Evolutionary conservation across 345 rosid genomes (phyloP), one percentile per base, ranked within the genome.

Genomic region (Pseudoturritis turrita): DNA sequence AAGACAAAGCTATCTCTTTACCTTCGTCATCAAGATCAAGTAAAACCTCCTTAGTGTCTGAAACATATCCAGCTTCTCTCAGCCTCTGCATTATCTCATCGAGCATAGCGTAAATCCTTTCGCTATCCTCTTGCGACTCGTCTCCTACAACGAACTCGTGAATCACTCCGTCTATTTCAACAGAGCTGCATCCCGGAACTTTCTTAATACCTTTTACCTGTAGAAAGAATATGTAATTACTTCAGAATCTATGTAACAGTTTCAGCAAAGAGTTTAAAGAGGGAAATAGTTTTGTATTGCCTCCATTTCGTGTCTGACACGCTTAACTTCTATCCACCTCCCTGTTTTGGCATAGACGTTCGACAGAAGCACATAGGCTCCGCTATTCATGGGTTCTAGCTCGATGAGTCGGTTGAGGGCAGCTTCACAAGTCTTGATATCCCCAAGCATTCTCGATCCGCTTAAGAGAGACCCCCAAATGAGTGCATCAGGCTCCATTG

Each of bases 71-170:
- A 26, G 67, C 84, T 72, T 62, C 66, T 67, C 78, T 81, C 70
- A 85, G 52, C 46, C 57, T 72, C 58, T 63, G 54, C 82, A 85
- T 74, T 36, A 81, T 77, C 87, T 83, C 87, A 61, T 72, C 71
- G 7, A 79, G 81, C 83, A 81, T 81, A 68, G 49, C 44, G 19
- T 76, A 74, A 2, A 77, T 81, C 69, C 47, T 68, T 40, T 15
- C 70, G 10, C 78, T 77, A 25, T 83, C 85, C 14, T 79, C 73
- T 33, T 75, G 73, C 37, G 83, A 75, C 52, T 81, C 67, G 37
- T 83, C 85, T 62, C 86, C 85, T 18, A 56, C 89, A 15, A 81
- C 71, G 51, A 85, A 85, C 74, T 85, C 89, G 29, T 79, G 79
- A 23, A 85, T 72, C 61, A 77, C 73, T 2, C 89, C 81, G 1